Base-by-base conservation (phyloP, 306 rosid genomes). In the Styphnolobium japonicum region DNA sequence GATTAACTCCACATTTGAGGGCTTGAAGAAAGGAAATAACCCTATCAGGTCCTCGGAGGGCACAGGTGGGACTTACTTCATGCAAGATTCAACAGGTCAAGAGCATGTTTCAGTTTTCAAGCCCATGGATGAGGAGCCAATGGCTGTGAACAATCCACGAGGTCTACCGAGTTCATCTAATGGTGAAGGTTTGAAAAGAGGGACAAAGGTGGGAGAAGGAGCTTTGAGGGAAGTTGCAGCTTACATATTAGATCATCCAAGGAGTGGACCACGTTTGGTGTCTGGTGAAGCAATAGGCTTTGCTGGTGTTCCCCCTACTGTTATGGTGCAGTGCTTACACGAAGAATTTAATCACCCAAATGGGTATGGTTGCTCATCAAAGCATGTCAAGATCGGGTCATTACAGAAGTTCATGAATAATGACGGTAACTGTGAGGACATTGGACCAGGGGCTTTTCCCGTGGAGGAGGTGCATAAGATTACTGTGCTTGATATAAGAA, bases 101-200 rank as follows among this genome's bases (percentile, higher is more conserved):
- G 85, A 85, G 77, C 62, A 88, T 70, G 85, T 86, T 68, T 88
- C 97, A 5, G 96, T 94, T 40, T 94, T 94, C 70, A 94, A 94
- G 90, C 97, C 98, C 1, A 82, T 86, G 79, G 98, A 94, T 73
- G 98, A 92, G 85, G 97, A 94, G 86, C 97, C 97, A 49, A 94
- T 90, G 98, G 97, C 98, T 36, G 76, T 69, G 71, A 88, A 92
- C 86, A 94, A 94, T 79, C 98, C 98, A 0, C 75, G 92, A 51
- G 92, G 92, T 12, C 85, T 94, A 71, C 97, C 97, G 1, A 16
- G 81, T 85, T 94, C 98, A 16, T 14, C 82, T 3, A 88, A 89
- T 43, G 94, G 96, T 1, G 97, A 94, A 72, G 85, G 90, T 16
- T 71, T 85, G 37, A 80, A 80, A 63, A 85, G 80, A 73, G 90